Evolutionary conservation across 208 protist genomes (phyloP), one percentile per base, ranked within the genome.

Genomic region (Leishmania braziliensis): DNA sequence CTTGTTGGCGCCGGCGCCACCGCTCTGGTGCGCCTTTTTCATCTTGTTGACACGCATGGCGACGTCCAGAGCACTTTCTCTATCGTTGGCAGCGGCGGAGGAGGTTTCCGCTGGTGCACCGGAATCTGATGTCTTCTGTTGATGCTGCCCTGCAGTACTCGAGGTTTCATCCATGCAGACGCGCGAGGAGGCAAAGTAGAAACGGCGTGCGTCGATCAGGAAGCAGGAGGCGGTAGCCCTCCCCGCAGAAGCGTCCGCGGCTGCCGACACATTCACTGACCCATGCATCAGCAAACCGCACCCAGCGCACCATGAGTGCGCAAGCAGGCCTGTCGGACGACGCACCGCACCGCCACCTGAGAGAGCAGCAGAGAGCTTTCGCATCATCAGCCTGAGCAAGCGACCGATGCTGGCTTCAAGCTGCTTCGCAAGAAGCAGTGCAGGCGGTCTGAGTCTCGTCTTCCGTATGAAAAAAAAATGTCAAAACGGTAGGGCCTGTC

Each of bases 31-130:
- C 51, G 83, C 63, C 74, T 91, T 87, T 80, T 98, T 98, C 46
- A 98, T 76, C 75, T 92, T 93, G 79, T 97, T 98, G 39, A 97
- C 95, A 6, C 87, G 86, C 86, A 96, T 95, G 39, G 95, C 95
- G n/a, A 98, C 89, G 79, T 97, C 95, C 10, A 98, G 84, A 0
- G 93, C 95, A 51, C 81, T 92, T 50, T 85, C 91, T n/a, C 60
- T 84, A 54, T 39, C 79, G 60, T 69, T 76, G 46, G 75, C 83
- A 76, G 72, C 33, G 9, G 72, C 50, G 53, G 54, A 46, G 54
- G 71, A 76, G n/a, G 60, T 62, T 2, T 50, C 80, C 23, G 78
- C 77, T 3, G 77, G 71, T 14, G 23, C 65, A 62, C 70, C 54
- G 39, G 70, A 12, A 33, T 68, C 51, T 5, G 80, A 23, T 79